Conservation (phyloP, 1,284 basidiomycete genomes). For the Pascua sp. region DNA sequence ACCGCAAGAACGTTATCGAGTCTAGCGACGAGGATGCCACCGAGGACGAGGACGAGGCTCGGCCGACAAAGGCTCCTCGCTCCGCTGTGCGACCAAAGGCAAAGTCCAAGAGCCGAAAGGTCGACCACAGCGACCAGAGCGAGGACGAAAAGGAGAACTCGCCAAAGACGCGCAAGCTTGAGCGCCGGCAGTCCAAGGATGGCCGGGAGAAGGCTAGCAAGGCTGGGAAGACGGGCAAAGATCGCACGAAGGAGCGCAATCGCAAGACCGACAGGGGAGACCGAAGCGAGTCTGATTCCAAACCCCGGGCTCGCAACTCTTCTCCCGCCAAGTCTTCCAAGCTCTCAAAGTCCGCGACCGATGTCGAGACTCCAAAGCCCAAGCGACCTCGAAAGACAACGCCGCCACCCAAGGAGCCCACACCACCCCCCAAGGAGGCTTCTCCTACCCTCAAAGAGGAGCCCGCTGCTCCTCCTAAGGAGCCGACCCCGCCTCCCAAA, state of each 20-base stretch:
- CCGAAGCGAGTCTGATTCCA: neutral
- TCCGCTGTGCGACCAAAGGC: neutral
- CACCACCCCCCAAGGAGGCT: slow-evolving; percentile 17
- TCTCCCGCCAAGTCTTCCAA: too few relatives aligned
- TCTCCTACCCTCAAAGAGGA: neutral
- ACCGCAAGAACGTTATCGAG: slow-evolving; percentile 19
- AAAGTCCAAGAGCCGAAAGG: neutral
- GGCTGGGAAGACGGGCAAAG: neutral
- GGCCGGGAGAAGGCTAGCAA: slow-evolving; percentile 3
- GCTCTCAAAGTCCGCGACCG: neutral
- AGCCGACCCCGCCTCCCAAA: slow-evolving; percentile 22
- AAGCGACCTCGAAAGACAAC: neutral
- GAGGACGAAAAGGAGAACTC: slow-evolving; percentile 11
- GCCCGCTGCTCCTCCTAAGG: slow-evolving; percentile 6
- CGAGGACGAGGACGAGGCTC: slow-evolving; percentile 3
- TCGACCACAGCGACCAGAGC: slow-evolving; percentile 1
- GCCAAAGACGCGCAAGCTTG: slow-evolving; percentile 2
- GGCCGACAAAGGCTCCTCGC: neutral
- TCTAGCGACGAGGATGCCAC: slow-evolving; percentile 16
- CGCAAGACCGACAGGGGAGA: neutral
- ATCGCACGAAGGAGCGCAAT: neutral
- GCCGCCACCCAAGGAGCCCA: slow-evolving; percentile 20
- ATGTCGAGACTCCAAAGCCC: neutral
- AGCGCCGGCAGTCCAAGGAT: slow-evolving; percentile 2
- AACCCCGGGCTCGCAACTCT: neutral